Conservation (phyloP, 2,329 filamentous ascomycete species). For the Aspergillus japonicus region DNA sequence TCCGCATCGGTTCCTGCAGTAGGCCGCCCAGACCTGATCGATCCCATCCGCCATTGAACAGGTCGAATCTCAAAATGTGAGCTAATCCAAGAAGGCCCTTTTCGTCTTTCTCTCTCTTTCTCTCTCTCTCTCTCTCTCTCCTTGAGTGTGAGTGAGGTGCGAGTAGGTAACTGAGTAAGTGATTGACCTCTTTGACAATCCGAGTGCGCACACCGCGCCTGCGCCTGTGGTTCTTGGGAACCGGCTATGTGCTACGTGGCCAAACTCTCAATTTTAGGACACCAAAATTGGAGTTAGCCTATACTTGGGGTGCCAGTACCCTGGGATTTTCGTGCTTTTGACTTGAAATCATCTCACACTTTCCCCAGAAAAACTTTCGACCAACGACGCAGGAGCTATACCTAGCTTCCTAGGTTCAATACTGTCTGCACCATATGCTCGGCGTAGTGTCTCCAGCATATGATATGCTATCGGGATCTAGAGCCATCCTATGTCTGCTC, state of each 20-base stretch:
- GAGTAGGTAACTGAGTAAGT: background rate
- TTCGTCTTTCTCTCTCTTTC: background rate
- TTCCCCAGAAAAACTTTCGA: background rate
- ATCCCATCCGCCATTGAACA: constrained; percentile 22
- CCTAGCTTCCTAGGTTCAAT: background rate
- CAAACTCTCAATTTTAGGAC: constrained; percentile 4
- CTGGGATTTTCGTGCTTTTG: background rate
- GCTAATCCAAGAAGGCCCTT: background rate
- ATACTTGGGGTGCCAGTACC: background rate
- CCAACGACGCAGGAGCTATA: constrained; percentile 1
- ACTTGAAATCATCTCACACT: background rate
- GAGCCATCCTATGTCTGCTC: background rate
- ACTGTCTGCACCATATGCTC: constrained; percentile 3
- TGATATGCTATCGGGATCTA: constrained; percentile 13
- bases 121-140: too few relatives aligned
- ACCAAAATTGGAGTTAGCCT: background rate
- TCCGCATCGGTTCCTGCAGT: constrained; percentile 39
- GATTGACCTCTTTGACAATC: background rate
- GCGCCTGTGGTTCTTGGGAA: background rate
- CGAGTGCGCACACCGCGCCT: background rate
- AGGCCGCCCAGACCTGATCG: constrained; percentile 29
- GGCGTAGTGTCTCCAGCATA: constrained; percentile 12
- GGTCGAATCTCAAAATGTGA: constrained; percentile 20
- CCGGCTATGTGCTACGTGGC: constrained; percentile 3
- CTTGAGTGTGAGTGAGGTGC: too few relatives aligned